Percentiles rank a stretch among this genome's conserved stretches.
Evolutionary conservation across 345 rosid species (phyloP).

Genomic region (Gossypium turneri): DNA sequence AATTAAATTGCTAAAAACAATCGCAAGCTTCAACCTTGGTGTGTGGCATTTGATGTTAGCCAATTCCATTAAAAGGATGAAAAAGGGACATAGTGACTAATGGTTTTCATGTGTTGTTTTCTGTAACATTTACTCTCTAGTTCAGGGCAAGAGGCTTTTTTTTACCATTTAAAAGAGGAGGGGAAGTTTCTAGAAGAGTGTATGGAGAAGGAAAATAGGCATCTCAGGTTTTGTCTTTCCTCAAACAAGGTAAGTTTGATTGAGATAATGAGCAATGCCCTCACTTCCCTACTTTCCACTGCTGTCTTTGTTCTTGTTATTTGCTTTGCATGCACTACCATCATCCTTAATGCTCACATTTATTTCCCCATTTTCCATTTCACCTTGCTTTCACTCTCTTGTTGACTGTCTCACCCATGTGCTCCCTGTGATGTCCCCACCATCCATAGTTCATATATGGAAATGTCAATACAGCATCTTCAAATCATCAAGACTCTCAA

Average conservation of each 20-base stretch:
- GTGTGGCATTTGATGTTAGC: conserved; percentile 11
- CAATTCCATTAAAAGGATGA: conserved; percentile 17
- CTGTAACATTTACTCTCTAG: conserved; percentile 34
- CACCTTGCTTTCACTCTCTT: background rate
- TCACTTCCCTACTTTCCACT: conserved; percentile 40
- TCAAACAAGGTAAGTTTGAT: conserved; percentile 37
- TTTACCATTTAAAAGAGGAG: conserved; percentile 39
- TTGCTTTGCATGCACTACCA: background rate
- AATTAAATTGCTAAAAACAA: conserved; percentile 10
- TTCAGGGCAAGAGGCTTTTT: too few relatives aligned
- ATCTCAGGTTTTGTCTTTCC: conserved; percentile 77
- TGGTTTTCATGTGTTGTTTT: conserved; percentile 78
- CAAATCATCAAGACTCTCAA: too few relatives aligned
- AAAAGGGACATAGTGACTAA: conserved; percentile 36
- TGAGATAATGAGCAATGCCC: conserved; percentile 23
- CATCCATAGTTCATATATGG: background rate
- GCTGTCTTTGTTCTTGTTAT: conserved; percentile 29
- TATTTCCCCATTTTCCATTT: background rate
- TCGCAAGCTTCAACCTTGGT: conserved; percentile 9
- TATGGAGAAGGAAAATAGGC: conserved; percentile 62
- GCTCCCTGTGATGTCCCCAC: conserved; percentile 17
- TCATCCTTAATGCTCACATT: background rate
- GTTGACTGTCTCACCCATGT: conserved; percentile 20
- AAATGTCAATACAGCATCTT: too few relatives aligned
- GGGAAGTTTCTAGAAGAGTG: conserved; percentile 65